phyloP scores from a whole-genome alignment of 1,284 basidiomycete genomes.

The Schizophyllum amplum region DNA sequence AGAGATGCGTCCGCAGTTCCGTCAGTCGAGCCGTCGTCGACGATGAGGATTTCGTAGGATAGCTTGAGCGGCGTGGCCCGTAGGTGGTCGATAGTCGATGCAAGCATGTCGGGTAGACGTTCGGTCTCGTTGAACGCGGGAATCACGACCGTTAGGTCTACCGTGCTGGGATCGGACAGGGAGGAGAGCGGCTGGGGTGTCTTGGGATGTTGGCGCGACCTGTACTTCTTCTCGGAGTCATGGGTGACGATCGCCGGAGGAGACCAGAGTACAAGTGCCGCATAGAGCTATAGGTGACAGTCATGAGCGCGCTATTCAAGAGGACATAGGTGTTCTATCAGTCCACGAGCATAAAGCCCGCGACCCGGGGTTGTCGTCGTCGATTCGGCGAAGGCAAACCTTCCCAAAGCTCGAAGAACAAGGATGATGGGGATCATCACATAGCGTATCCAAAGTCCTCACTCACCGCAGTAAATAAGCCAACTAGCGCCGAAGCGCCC shows the following conservation, averaged over 20 bases:
- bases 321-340: slow-evolving; percentile 21
- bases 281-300: slow-evolving; percentile 42
- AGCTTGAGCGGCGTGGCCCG: slow-evolving; percentile 27
- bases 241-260: slow-evolving; percentile 56
- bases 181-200: slow-evolving; percentile 44
- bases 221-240: slow-evolving; percentile 60
- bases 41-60: slow-evolving; percentile 74
- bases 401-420: slow-evolving; percentile 79
- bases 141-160: slow-evolving; percentile 75
- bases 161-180: slow-evolving; percentile 41
- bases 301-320: slow-evolving; percentile 12
- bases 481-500: slow-evolving; percentile 21
- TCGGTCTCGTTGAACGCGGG: slow-evolving; percentile 87
- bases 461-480: slow-evolving; percentile 16
- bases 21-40: slow-evolving; percentile 87
- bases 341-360: slow-evolving; percentile 26
- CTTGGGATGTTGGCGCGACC: slow-evolving; percentile 40
- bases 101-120: slow-evolving; percentile 78
- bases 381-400: slow-evolving; percentile 43
- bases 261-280: slow-evolving; percentile 57
- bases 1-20: slow-evolving; percentile 63
- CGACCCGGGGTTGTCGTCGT: slow-evolving; percentile 56
- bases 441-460: slow-evolving; percentile 2
- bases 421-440: slow-evolving; percentile 81
- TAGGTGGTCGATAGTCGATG: slow-evolving; percentile 60